Evolutionary conservation across 78 protist species (phyloP), one percentile per base, ranked within the genome.

Genomic region (Blattamonas nauphoetae): DNA sequence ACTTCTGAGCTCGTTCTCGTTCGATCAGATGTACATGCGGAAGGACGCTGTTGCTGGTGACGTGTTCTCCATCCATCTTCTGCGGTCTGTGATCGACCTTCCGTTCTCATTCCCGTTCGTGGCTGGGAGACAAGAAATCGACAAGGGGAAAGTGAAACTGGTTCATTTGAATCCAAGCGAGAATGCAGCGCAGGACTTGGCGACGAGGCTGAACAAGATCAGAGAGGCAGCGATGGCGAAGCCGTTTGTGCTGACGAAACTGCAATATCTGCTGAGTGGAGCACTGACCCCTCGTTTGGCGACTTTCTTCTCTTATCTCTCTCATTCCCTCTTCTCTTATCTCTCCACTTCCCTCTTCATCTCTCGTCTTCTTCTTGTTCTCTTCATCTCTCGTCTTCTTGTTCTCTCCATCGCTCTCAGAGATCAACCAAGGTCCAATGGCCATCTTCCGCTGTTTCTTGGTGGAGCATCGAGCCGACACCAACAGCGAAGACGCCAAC

Each of bases 371-470:
- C 21, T 29, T 55, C 21, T 55, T 55, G 21, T 55, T 55, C 21
- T 55, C 11, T 55, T 55, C 21, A 29, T 29, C 21, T 55, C 21
- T 55, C 38, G 21, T 55, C 21, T 29, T 55, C 21, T 55, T 21
- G 11, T 55, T 55, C 38, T 55, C 38, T 29, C 11, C 21, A 55
- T 29, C 11, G 21, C 21, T 55, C 71, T 55, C 41, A 79, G 83
- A 79, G 83, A 11, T 79, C 41, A 79, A 79, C 41, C 45, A n/a
- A 21, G 83, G 83, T 6, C 83, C 83, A 5, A 38, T 79, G 83
- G 83, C 83, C 45, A 79, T 79, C 33, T 79, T n/a, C 11, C 45
- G 41, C 29, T 79, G 83, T 11, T 79, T 79, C 83, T 21, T 79
- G 41, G 83, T 79, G 83, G 43, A 79, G 83, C 33, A 79, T 38